These are phyloP conservation scores for Neurospora sp. DNA, from an alignment of 495 filamentous ascomycete genomes.

Conservation along the genomic window DNA sequence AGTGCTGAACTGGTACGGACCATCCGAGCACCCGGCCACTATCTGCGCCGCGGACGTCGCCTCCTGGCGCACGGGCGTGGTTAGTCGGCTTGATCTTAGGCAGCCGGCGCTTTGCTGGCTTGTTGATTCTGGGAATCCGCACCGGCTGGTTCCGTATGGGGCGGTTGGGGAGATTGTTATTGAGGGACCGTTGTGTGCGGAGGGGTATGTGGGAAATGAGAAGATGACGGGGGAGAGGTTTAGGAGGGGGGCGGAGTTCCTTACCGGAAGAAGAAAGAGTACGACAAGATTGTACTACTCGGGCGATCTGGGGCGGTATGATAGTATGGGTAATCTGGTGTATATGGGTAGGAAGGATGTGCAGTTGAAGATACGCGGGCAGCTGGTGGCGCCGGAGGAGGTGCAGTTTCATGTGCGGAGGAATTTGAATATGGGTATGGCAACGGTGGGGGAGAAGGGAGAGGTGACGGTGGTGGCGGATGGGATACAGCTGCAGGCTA, in stretches of 20 bases:
- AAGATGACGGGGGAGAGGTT: background rate
- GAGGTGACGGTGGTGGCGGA: slow-evolving; percentile 27
- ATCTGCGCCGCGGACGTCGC: background rate
- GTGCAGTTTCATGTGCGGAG: slow-evolving; percentile 47
- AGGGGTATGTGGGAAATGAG: background rate
- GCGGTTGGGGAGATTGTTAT: slow-evolving; percentile 13
- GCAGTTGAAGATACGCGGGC: slow-evolving; percentile 56
- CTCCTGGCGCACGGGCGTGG: background rate
- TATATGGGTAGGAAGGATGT: slow-evolving; percentile 56
- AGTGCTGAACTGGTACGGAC: slow-evolving; percentile 21
- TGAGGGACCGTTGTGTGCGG: background rate
- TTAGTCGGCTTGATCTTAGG: background rate
- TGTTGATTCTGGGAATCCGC: slow-evolving; percentile 1
- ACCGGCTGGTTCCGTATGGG: slow-evolving; percentile 3
- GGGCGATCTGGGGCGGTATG: slow-evolving; percentile 53
- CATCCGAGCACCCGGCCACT: slow-evolving; percentile 18
- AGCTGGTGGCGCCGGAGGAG: slow-evolving; percentile 55
- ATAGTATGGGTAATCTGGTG: slow-evolving; percentile 37
- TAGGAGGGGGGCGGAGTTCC: background rate
- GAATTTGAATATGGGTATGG: slow-evolving; percentile 10
- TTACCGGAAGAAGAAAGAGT: background rate
- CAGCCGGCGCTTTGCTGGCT: background rate
- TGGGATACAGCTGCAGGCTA: slow-evolving; percentile 28
- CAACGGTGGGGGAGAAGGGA: slow-evolving; percentile 8
- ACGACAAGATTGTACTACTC: slow-evolving; percentile 50